Evolutionary conservation across 164 flowering plant species (phyloP).

Genomic region (Vitis amurensis): DNA sequence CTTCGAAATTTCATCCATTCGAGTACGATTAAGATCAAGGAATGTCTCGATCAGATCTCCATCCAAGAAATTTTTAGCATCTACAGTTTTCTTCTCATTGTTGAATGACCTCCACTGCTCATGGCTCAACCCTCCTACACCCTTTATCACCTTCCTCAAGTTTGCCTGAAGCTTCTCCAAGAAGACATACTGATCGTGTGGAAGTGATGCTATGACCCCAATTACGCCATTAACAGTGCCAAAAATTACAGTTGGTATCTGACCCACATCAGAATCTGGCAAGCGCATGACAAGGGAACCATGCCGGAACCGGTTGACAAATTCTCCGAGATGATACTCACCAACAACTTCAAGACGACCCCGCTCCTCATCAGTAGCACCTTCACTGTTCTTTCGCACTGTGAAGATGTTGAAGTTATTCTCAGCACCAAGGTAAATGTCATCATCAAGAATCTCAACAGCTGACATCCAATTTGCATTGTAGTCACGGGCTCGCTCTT

Average conservation of each 20-base stretch:
- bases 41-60: slow-evolving; percentile 95
- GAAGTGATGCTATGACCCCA: slow-evolving; percentile 89
- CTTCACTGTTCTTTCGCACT: slow-evolving; percentile 92
- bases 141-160: slow-evolving; percentile 86
- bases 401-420: slow-evolving; percentile 85
- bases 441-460: slow-evolving; percentile 94
- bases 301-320: slow-evolving; percentile 81
- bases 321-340: slow-evolving; percentile 95
- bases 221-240: slow-evolving; percentile 91
- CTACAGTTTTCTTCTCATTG: slow-evolving; percentile 85
- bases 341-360: slow-evolving; percentile 90
- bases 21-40: slow-evolving; percentile 79
- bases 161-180: slow-evolving; percentile 80
- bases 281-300: slow-evolving; percentile 96
- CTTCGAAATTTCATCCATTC: slow-evolving; percentile 87
- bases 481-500: slow-evolving; percentile 94
- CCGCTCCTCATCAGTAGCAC: slow-evolving; percentile 95
- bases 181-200: slow-evolving; percentile 76
- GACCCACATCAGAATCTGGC: slow-evolving; percentile 94
- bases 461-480: slow-evolving; percentile 99
- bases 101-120: slow-evolving; percentile 96
- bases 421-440: slow-evolving; percentile 90
- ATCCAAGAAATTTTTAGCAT: slow-evolving; percentile 81
- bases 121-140: slow-evolving; percentile 94
- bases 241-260: slow-evolving; percentile 87